Conservation (phyloP, 768 basidiomycete genomes). For the Neoboletus magnificus region DNA sequence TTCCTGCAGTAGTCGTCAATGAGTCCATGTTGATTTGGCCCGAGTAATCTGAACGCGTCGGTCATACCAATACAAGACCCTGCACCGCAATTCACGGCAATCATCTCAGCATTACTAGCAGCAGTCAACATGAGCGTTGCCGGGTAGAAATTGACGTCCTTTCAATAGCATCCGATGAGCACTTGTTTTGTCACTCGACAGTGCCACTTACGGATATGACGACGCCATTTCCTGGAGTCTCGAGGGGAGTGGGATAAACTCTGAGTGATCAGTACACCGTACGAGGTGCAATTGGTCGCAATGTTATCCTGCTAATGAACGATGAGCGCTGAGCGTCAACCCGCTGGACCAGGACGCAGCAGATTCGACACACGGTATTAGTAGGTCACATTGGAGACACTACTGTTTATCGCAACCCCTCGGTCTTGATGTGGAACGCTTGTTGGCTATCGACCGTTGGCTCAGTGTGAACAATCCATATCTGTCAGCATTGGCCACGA, state of each 20-base stretch:
- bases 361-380: slow-evolving; percentile 32
- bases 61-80: slow-evolving; percentile 46
- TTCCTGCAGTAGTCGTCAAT: background rate
- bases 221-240: slow-evolving; percentile 53
- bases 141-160: slow-evolving; percentile 50
- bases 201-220: slow-evolving; percentile 42
- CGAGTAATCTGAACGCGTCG: background rate
- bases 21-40: background rate
- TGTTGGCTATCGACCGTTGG: slow-evolving; percentile 38
- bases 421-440: slow-evolving; percentile 59
- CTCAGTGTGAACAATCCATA: background rate
- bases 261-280: slow-evolving; percentile 60
- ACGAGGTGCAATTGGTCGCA: slow-evolving; percentile 44
- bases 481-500: background rate
- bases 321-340: background rate
- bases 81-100: slow-evolving; percentile 57
- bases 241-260: slow-evolving; percentile 58
- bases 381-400: slow-evolving; percentile 51
- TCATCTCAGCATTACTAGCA: slow-evolving; percentile 40
- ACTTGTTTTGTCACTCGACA: background rate
- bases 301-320: slow-evolving; percentile 42
- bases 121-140: slow-evolving; percentile 44
- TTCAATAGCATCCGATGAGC: background rate
- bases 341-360: background rate
- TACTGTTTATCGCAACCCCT: slow-evolving; percentile 43